A percentile compares a stretch with the other conserved stretches of the same genome.
Conservation (phyloP, 106 monocot species). For the Iris macrosiphon region DNA sequence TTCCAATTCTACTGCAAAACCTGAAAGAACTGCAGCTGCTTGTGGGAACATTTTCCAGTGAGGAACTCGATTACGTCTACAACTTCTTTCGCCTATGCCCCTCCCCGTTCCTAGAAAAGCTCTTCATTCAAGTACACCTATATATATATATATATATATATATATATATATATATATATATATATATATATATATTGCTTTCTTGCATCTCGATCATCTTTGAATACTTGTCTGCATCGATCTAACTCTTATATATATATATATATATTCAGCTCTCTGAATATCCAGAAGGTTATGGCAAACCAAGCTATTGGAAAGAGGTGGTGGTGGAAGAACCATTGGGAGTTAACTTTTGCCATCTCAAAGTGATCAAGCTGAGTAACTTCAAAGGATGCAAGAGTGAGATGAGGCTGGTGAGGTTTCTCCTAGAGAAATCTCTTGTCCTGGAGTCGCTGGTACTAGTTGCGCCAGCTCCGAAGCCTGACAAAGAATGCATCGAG, state of each 20-base stretch:
- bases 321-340: slow-evolving; percentile 1
- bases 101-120: slow-evolving; percentile 31
- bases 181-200: no score
- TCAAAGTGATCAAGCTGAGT: slow-evolving; percentile 2
- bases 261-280: slow-evolving; percentile 20
- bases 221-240: background rate
- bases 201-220: background rate
- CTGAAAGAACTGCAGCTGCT: slow-evolving; percentile 43
- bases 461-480: slow-evolving; percentile 11
- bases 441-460: slow-evolving; percentile 28
- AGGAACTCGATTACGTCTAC: slow-evolving; percentile 20
- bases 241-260: no score
- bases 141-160: background rate
- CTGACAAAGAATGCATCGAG: slow-evolving; percentile 5
- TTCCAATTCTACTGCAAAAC: slow-evolving; percentile 24
- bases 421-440: slow-evolving; percentile 35
- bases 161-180: no score
- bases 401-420: slow-evolving; percentile 35
- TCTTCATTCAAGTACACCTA: slow-evolving; percentile 31
- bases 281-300: background rate
- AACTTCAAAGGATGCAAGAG: slow-evolving; percentile 30
- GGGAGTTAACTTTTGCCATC: slow-evolving; percentile 16
- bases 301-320: background rate
- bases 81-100: slow-evolving; percentile 21
- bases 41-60: slow-evolving; percentile 4